A percentile compares a stretch with the other conserved stretches of the same genome.
phyloP scores from a whole-genome alignment of 2,329 filamentous ascomycete genomes.

The Venturia oleaginea region DNA sequence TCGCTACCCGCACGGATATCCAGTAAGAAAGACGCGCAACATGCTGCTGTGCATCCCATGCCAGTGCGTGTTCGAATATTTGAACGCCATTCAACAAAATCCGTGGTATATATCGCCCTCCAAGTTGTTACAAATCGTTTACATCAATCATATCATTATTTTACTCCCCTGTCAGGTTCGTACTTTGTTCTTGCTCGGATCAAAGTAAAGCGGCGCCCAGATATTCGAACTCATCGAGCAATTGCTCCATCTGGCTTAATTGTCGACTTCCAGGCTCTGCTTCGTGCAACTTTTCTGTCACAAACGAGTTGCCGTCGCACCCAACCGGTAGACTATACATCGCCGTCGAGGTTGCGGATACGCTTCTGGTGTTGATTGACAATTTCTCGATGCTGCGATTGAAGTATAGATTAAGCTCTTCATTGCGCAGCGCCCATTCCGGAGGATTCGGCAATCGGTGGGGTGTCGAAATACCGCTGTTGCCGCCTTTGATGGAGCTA shows the following conservation, averaged over 20 bases:
- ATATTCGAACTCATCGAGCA: conserved; percentile 44
- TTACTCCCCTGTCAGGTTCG: neutral
- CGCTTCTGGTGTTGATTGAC: neutral
- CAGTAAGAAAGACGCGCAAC: neutral
- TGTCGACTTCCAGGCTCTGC: conserved; percentile 18
- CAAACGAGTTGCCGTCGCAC: conserved; percentile 3
- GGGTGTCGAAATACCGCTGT: conserved; percentile 5
- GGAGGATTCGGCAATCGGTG: neutral
- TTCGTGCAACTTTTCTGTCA: conserved; percentile 21
- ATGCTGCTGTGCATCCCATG: neutral
- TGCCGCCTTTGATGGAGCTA: conserved; percentile 11
- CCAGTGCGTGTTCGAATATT: neutral
- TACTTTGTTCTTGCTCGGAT: neutral
- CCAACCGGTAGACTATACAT: conserved; percentile 3
- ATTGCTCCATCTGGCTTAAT: conserved; percentile 35
- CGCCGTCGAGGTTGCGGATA: conserved; percentile 2
- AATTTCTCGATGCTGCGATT: conserved; percentile 5
- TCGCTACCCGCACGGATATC: neutral
- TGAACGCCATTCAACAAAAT: neutral
- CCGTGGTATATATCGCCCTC: neutral
- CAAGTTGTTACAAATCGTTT: neutral
- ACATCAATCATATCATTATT: neutral
- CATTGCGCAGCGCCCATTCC: conserved; percentile 3
- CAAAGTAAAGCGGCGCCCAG: conserved; percentile 25
- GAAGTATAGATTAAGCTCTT: neutral